Conservation (phyloP, 225 moss, liverwort and hornwort genomes). For the Thuidium tamariscinum region DNA sequence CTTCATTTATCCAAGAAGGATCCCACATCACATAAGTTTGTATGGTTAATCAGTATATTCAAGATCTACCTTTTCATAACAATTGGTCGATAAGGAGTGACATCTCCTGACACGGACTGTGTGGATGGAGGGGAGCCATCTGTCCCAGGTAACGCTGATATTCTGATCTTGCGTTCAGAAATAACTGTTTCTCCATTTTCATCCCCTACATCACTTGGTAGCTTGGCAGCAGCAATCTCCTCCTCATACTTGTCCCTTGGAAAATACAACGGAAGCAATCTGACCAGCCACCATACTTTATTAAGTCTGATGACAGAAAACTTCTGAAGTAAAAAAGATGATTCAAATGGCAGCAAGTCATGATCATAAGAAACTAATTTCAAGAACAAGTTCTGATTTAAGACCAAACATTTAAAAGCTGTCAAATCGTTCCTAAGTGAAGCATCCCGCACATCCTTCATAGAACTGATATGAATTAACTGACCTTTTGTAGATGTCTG, state of each 20-base stretch:
- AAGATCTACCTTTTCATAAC: constrained; percentile 39
- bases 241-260: constrained; percentile 89
- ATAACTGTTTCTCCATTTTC: constrained; percentile 97
- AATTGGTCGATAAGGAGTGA: constrained; percentile 26
- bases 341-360: not conserved
- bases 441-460: not conserved
- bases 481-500: constrained; percentile 95
- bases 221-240: constrained; percentile 64
- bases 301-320: not conserved
- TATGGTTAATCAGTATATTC: not conserved
- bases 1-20: not conserved
- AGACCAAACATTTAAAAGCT: not conserved
- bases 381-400: not conserved
- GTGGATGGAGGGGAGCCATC: constrained; percentile 30
- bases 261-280: constrained; percentile 93
- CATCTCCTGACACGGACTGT: constrained; percentile 34
- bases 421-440: not conserved
- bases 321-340: not conserved
- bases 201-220: constrained; percentile 92
- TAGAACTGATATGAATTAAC: not conserved
- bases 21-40: not conserved
- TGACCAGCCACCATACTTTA: constrained; percentile 13
- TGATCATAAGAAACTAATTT: not conserved
- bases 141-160: constrained; percentile 77
- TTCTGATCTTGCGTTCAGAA: constrained; percentile 96